A percentile compares a stretch with the other conserved stretches of the same genome.
phyloP scores from a whole-genome alignment of 2,329 filamentous ascomycete species.

The Dothistroma septosporum region DNA sequence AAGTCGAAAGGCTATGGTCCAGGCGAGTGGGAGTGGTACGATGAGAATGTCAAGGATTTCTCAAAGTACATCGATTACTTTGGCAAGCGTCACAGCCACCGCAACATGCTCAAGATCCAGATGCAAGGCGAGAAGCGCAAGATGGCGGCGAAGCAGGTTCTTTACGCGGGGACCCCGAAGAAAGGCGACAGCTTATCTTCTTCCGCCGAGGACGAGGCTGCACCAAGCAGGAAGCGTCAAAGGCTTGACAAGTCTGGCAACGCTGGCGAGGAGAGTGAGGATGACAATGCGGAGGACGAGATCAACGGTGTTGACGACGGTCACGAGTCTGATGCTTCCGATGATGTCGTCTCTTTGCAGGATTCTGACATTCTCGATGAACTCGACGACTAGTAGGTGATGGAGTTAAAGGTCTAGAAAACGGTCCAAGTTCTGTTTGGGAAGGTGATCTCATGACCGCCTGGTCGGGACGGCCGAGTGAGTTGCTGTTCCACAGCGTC shows the following conservation, averaged over 20 bases:
- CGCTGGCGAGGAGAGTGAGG: conserved; percentile 10
- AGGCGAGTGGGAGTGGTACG: conserved; percentile 26
- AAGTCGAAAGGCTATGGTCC: conserved; percentile 22
- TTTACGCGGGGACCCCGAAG: background rate
- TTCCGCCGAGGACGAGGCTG: conserved; percentile 11
- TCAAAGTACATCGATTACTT: conserved; percentile 29
- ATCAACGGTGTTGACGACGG: conserved; percentile 14
- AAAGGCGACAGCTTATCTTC: background rate
- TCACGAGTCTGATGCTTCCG: conserved; percentile 18
- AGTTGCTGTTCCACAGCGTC: background rate
- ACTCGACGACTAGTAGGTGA: conserved; percentile 21
- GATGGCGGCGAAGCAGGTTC: conserved; percentile 10
- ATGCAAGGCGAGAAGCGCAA: conserved; percentile 23
- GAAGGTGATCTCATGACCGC: background rate
- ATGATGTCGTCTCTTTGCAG: conserved; percentile 25
- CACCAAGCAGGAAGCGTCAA: conserved; percentile 12
- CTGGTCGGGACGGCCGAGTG: background rate
- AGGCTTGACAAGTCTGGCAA: conserved; percentile 11
- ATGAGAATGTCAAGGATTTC: conserved; percentile 28
- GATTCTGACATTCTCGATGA: conserved; percentile 28
- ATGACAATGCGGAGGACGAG: conserved; percentile 10
- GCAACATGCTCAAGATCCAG: conserved; percentile 27
- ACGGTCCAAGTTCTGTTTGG: background rate
- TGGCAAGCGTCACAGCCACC: conserved; percentile 26
- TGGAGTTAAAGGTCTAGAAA: background rate